Evolutionary conservation across 2,329 filamentous ascomycete species (phyloP).

Genomic region (Aphanocladium album): DNA sequence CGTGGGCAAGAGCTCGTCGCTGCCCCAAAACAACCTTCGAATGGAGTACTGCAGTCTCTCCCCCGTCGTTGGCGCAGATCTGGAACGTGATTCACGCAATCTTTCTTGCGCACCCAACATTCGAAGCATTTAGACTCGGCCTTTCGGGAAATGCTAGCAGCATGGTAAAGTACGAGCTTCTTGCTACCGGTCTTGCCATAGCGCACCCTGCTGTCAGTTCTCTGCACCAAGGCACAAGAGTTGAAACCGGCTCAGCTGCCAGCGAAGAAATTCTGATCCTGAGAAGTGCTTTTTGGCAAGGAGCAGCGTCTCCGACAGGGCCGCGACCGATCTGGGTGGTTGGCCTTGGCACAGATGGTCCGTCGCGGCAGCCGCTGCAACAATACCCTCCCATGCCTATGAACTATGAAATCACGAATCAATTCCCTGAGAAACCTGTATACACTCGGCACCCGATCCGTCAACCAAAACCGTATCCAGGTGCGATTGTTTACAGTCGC

Average conservation of each 20-base stretch:
- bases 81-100: slow-evolving; percentile 47
- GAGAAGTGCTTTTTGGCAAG: slow-evolving; percentile 59
- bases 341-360: slow-evolving; percentile 36
- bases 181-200: slow-evolving; percentile 8
- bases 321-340: slow-evolving; percentile 50
- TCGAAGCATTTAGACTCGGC: slow-evolving; percentile 37
- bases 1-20: slow-evolving; percentile 45
- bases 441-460: slow-evolving; percentile 59
- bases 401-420: slow-evolving; percentile 34
- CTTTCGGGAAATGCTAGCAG: slow-evolving; percentile 28
- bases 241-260: too few species aligned
- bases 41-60: slow-evolving; percentile 34
- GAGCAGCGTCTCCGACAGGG: slow-evolving; percentile 60
- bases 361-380: slow-evolving; percentile 28
- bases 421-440: slow-evolving; percentile 25
- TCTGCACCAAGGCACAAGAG: slow-evolving; percentile 26
- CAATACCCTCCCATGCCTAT: slow-evolving; percentile 36
- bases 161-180: slow-evolving; percentile 24
- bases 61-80: slow-evolving; percentile 38
- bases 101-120: slow-evolving; percentile 37
- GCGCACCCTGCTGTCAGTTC: slow-evolving; percentile 20
- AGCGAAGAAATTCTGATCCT: slow-evolving; percentile 36
- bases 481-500: slow-evolving; percentile 66
- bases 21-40: slow-evolving; percentile 38
- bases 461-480: slow-evolving; percentile 60